Conservation (phyloP, 176 grass and related monocot genomes). For the Carex scoparia region DNA sequence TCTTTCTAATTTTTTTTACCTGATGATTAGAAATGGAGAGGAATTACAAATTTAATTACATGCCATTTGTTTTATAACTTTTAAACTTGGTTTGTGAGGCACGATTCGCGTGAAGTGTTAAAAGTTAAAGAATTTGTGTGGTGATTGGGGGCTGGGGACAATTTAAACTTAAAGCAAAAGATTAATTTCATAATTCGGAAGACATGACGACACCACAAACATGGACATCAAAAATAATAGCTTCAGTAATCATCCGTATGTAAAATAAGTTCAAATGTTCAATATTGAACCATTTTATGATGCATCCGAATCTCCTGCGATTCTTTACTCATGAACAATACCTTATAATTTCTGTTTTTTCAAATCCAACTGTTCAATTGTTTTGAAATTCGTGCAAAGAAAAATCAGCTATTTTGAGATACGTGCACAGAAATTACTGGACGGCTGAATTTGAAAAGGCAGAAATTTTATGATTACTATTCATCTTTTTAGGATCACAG, state of each 20-base stretch:
- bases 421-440: no score
- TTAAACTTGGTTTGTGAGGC: background rate
- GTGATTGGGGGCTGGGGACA: background rate
- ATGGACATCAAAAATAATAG: background rate
- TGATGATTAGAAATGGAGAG: no score
- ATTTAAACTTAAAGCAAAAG: background rate
- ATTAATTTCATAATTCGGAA: background rate
- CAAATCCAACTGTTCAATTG: no score
- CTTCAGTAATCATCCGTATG: background rate
- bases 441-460: no score
- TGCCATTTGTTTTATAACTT: background rate
- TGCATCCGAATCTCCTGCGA: no score
- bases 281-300: background rate
- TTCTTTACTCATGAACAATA: no score
- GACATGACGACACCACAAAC: background rate
- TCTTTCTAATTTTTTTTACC: no score
- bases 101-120: background rate
- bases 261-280: background rate
- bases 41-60: background rate
- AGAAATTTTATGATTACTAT: no score
- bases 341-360: no score
- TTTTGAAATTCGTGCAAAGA: no score
- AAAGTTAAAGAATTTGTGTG: background rate
- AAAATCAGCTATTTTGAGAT: no score
- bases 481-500: no score